Evolutionary conservation across 345 rosid genomes (phyloP).

Genomic region (Ceriops tagal): DNA sequence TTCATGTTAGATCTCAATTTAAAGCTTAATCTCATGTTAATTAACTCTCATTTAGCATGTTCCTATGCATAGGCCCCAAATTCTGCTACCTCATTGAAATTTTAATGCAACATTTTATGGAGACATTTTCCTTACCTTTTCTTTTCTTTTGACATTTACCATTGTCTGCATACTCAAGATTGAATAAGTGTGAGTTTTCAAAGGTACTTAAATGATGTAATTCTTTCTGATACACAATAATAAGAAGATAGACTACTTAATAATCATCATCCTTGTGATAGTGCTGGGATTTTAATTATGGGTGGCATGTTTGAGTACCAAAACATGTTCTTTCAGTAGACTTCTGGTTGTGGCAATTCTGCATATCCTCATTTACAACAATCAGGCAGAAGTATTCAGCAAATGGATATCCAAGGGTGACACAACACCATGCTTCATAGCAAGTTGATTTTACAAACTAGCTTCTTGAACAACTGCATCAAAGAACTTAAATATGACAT

Average conservation of each 20-base stretch:
- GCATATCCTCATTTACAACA: not conserved
- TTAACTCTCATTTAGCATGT: no score
- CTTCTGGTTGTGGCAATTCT: not conserved
- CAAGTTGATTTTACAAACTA: not conserved
- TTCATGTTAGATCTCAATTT: constrained; percentile 17
- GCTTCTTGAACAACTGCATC: constrained; percentile 1
- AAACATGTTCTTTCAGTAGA: no score
- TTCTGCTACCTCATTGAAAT: constrained; percentile 3
- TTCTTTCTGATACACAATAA: no score
- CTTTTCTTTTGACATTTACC: not conserved
- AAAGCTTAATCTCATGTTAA: no score
- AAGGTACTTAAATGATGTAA: no score
- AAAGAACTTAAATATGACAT: not conserved
- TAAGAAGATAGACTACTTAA: no score
- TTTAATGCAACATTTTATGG: not conserved
- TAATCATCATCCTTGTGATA: no score
- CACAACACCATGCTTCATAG: not conserved
- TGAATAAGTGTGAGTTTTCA: not conserved
- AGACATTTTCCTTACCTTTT: not conserved
- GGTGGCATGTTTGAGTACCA: no score
- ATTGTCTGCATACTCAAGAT: not conserved
- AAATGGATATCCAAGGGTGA: not conserved
- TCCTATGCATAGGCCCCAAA: not conserved
- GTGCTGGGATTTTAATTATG: no score
- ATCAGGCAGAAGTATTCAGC: not conserved